Base-by-base conservation (phyloP, 768 basidiomycete genomes). In the Sporobolomyces phaffii region DNA sequence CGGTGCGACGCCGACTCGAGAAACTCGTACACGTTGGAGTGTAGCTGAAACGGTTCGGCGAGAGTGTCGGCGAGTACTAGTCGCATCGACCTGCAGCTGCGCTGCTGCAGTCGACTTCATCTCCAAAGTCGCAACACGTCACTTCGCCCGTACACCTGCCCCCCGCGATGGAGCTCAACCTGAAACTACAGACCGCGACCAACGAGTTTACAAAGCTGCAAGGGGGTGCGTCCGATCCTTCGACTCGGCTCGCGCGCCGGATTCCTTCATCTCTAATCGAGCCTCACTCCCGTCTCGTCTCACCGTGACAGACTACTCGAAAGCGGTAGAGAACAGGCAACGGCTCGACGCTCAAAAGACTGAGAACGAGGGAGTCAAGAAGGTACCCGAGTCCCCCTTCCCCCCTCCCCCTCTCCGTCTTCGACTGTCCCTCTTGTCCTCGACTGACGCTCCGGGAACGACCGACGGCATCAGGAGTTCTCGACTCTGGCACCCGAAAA, bases 341-440 rank as follows among this genome's bases (percentile, higher is more conserved):
- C 83, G 84, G 60, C 82, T 97, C n/a, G 94, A 94, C 68, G 86
- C 91, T 0, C 92, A 96, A 76, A 79, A 87, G 48, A 86, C 87
- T 9, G 94, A 97, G 79, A 96, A 92, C 78, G 90, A 96, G 77
- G 80, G 86, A 52, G 94, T 97, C 49, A 86, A 90, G 77, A 90
- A 93, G 84, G 93, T n/a, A n/a, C n/a, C n/a, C 87, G 43, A 24
- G 77, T 60, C 28, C 28, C 20, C 26, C 29, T 54, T 3, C 11
- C 18, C 22, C 20, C 34, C 43, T 45, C 17, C 9, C 24, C 44
- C 9, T n/a, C 48, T 18, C 2, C 45, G 49, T 34, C 24, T 3
- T 15, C 29, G 28, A 33, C 65, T 61, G 62, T 34, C 20, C 38
- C 45, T 3, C 24, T 31, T n/a, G 6, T 34, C 14, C 41, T 36